phyloP scores from a whole-genome alignment of 768 basidiomycete species.

The Hypholoma sublateritium region DNA sequence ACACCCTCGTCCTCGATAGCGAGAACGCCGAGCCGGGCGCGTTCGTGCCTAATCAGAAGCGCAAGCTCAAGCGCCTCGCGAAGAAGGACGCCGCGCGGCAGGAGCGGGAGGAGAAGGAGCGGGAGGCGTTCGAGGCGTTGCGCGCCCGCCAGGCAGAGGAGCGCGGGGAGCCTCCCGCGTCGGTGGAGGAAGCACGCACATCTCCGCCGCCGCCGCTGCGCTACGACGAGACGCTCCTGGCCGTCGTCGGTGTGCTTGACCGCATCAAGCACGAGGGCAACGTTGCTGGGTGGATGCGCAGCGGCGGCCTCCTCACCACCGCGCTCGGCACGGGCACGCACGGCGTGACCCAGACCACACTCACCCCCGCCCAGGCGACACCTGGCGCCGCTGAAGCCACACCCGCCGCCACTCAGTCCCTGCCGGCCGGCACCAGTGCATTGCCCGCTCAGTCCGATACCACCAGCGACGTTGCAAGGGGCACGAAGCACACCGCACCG shows the following conservation, averaged over 20 bases:
- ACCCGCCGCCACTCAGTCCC: not conserved
- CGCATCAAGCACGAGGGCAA: constrained; percentile 56
- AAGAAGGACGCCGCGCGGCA: constrained; percentile 8
- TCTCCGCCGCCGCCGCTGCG: not conserved
- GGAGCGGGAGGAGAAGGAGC: constrained; percentile 12
- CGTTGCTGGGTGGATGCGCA: constrained; percentile 66
- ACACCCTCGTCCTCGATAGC: not conserved
- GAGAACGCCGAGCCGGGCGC: not conserved
- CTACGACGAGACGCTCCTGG: constrained; percentile 60
- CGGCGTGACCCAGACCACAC: not conserved
- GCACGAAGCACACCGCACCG: constrained; percentile 5
- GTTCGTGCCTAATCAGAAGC: constrained; percentile 5
- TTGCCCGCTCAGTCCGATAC: not conserved
- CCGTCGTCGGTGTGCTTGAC: constrained; percentile 67
- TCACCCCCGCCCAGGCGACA: not conserved
- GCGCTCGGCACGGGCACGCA: not conserved
- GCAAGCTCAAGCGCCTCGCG: constrained; percentile 13
- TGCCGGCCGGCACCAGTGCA: not conserved
- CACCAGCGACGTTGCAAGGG: not conserved
- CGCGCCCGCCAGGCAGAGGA: not conserved
- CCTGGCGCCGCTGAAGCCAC: not conserved
- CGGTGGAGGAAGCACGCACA: not conserved
- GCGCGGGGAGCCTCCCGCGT: not conserved
- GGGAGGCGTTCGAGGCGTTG: constrained; percentile 9
- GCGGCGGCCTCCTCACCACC: constrained; percentile 44